phyloP scores from a whole-genome alignment of 2,329 filamentous ascomycete genomes.

The Aspergillus sp. region DNA sequence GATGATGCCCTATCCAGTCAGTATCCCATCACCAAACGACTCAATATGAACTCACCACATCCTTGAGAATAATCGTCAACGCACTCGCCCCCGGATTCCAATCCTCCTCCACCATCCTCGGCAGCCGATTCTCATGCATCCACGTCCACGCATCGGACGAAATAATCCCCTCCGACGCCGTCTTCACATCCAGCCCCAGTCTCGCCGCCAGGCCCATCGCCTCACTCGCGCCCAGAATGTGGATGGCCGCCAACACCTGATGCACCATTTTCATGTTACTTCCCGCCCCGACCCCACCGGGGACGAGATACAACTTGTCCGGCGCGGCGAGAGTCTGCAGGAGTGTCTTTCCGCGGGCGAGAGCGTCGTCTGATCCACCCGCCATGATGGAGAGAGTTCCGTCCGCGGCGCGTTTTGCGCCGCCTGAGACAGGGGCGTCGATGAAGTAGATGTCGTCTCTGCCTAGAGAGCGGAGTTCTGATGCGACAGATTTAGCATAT shows the following conservation, averaged over 20 bases:
- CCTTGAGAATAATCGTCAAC: conserved; percentile 57
- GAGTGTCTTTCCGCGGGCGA: conserved; percentile 55
- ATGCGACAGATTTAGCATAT: conserved; percentile 58
- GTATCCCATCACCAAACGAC: neutral
- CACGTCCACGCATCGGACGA: conserved; percentile 52
- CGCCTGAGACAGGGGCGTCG: conserved; percentile 69
- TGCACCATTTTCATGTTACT: conserved; percentile 62
- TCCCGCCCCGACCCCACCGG: conserved; percentile 56
- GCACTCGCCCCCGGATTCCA: conserved; percentile 56
- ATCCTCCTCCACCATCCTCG: conserved; percentile 50
- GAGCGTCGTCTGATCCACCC: conserved; percentile 52
- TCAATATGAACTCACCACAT: conserved; percentile 34
- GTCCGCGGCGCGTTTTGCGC: conserved; percentile 62
- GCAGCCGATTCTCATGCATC: conserved; percentile 59
- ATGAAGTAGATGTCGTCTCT: conserved; percentile 63
- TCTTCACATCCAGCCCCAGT: conserved; percentile 48
- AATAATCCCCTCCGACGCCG: conserved; percentile 42
- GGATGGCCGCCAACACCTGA: conserved; percentile 59
- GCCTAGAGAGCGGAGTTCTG: conserved; percentile 51
- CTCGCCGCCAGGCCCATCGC: conserved; percentile 56
- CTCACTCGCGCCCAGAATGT: conserved; percentile 58
- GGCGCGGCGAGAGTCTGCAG: conserved; percentile 58
- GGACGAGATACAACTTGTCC: conserved; percentile 59
- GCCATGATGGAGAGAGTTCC: conserved; percentile 75
- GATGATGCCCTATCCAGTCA: conserved; percentile 52